Evolutionary conservation across 2,329 filamentous ascomycete species (phyloP).

Genomic region (Pseudodiploospora longispora): DNA sequence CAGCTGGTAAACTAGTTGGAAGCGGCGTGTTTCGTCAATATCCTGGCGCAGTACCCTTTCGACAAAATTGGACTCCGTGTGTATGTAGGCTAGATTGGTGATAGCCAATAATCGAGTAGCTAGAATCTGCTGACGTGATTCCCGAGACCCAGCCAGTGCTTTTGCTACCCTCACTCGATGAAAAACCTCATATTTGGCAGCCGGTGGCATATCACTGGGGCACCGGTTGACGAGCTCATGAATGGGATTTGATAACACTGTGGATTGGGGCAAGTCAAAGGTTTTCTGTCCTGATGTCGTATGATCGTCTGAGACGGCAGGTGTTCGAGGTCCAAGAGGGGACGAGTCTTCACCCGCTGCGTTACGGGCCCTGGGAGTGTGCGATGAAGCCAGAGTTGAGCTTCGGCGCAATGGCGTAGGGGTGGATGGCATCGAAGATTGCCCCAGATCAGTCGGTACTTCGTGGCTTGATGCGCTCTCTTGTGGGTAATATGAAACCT

Average conservation of each 20-base stretch:
- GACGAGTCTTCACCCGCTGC: constrained; percentile 34
- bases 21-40: constrained; percentile 76
- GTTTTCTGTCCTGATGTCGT: constrained; percentile 41
- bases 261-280: constrained; percentile 56
- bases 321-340: constrained; percentile 38
- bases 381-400: constrained; percentile 43
- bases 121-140: constrained; percentile 66
- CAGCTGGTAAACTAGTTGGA: constrained; percentile 86
- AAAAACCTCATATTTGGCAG: constrained; percentile 75
- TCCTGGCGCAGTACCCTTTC: constrained; percentile 83
- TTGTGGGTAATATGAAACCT: constrained; percentile 67
- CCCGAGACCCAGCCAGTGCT: constrained; percentile 58
- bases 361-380: constrained; percentile 32
- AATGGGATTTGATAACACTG: constrained; percentile 43
- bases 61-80: constrained; percentile 72
- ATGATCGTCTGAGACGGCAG: constrained; percentile 27
- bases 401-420: constrained; percentile 69
- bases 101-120: constrained; percentile 78
- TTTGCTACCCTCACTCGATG: constrained; percentile 78
- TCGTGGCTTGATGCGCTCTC: constrained; percentile 18
- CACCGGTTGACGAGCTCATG: constrained; percentile 49
- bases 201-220: constrained; percentile 58
- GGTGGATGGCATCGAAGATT: constrained; percentile 51
- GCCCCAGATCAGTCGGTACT: constrained; percentile 17
- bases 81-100: constrained; percentile 84